These are phyloP conservation scores for Hypoxylon crocopeplum DNA, from an alignment of 495 filamentous ascomycete species.

Conservation along the genomic window DNA sequence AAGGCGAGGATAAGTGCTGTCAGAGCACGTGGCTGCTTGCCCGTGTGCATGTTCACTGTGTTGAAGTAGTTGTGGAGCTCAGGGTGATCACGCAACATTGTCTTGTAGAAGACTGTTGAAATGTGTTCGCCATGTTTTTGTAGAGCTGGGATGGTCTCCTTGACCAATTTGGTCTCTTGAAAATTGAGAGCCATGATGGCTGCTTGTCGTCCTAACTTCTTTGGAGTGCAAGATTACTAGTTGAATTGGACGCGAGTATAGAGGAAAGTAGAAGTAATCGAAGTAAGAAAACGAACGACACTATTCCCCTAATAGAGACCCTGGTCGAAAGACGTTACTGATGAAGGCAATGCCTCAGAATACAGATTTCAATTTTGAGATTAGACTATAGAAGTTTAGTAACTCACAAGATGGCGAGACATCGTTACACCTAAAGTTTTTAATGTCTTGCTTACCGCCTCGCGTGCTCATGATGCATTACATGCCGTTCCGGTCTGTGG, in stretches of 20 bases:
- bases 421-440: conserved; percentile 2
- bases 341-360: neutral
- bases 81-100: conserved; percentile 69
- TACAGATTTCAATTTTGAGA: conserved; percentile 2
- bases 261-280: neutral
- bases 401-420: conserved; percentile 7
- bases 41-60: conserved; percentile 69
- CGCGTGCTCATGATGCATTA: conserved; percentile 6
- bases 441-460: conserved; percentile 23
- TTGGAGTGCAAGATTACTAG: neutral
- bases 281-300: neutral
- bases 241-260: neutral
- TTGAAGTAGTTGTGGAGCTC: conserved; percentile 74
- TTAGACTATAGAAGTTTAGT: conserved; percentile 16
- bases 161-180: conserved; percentile 50
- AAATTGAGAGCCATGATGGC: conserved; percentile 51
- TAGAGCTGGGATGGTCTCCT: conserved; percentile 57
- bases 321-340: neutral
- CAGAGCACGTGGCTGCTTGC: conserved; percentile 70
- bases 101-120: conserved; percentile 71
- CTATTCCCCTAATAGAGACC: neutral
- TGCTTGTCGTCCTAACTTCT: neutral
- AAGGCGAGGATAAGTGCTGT: conserved; percentile 72
- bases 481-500: conserved; percentile 12
- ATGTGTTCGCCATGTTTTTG: conserved; percentile 70